Evolutionary conservation across 2,329 filamentous ascomycete species (phyloP), one percentile per base, ranked within the genome.

Genomic region (Rhynchosporium secalis): DNA sequence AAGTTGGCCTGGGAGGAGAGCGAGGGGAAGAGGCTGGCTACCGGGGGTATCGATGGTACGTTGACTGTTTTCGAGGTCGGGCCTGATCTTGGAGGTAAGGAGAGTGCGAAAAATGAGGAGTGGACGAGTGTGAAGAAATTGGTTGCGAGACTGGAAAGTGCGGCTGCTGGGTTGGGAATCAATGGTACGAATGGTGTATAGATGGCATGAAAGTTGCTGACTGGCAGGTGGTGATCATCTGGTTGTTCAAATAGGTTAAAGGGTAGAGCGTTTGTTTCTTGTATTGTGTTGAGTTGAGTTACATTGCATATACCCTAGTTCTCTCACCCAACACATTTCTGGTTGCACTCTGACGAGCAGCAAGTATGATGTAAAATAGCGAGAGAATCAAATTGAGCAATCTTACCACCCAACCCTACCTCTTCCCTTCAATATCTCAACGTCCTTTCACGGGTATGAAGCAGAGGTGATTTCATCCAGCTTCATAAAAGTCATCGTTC

Each of bases 41-140:
- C 92, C 0, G 96, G 95, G 49, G 95, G 95, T 3, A 88, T 99
- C 65, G 93, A 97, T 72, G 94, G 94, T 10, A 86, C 92, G 1
- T 81, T 97, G 28, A 96, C 90, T 0, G 86, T 99, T 7, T 99
- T 98, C 73, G 95, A 99, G 77, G 94, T 99, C 61, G 88, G 92
- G 29, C 79, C 83, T 71, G 86, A 93, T 68, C 75, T 96, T 10
- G 92, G 93, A 31, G 93, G 92, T n/a, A 87, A 89, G 68, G 95
- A 98, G 72, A 83, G 86, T 40, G 83, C 91, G 45, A 89, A 90
- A 74, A 86, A 86, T 58, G 95, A 99, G 72, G 94, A 98, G 75
- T 99, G 95, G 94, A 85, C 89, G 5, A 90, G 85, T 41, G 90
- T 99, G 69, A 98, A 97, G 86, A 93, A 92, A 76, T 80, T 97